A percentile compares a stretch with the other conserved stretches of the same genome.
These are phyloP conservation scores for Paulownia fortunei DNA, from an alignment of 257 asterid species.

Conservation along the genomic window DNA sequence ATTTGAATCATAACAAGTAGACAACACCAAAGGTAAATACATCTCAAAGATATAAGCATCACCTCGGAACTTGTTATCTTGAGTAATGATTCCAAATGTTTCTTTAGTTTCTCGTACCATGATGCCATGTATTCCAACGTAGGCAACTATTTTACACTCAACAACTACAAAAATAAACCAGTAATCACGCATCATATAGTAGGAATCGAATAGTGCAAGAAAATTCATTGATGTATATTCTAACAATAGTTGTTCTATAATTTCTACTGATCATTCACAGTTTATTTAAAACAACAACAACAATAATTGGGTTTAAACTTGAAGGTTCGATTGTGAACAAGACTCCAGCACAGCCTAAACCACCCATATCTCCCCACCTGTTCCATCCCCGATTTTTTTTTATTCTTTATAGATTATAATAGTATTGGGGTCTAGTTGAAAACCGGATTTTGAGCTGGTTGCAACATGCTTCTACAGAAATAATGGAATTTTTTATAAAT, in stretches of 20 bases:
- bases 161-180: slow-evolving; percentile 57
- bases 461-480: background rate
- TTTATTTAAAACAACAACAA: background rate
- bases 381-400: background rate
- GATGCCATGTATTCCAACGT: slow-evolving; percentile 73
- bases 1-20: background rate
- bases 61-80: slow-evolving; percentile 87
- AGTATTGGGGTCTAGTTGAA: background rate
- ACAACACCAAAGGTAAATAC: background rate
- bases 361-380: background rate
- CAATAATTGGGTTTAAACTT: background rate
- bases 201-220: background rate
- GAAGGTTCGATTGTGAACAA: background rate
- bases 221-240: background rate
- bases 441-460: background rate
- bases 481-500: background rate
- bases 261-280: background rate
- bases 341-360: background rate
- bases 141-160: slow-evolving; percentile 57
- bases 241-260: background rate
- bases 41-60: slow-evolving; percentile 23
- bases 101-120: slow-evolving; percentile 87
- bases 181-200: slow-evolving; percentile 7
- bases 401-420: background rate
- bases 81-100: slow-evolving; percentile 82